Evolutionary conservation across 2,329 filamentous ascomycete species (phyloP).

Genomic region (Exophiala viscosa): DNA sequence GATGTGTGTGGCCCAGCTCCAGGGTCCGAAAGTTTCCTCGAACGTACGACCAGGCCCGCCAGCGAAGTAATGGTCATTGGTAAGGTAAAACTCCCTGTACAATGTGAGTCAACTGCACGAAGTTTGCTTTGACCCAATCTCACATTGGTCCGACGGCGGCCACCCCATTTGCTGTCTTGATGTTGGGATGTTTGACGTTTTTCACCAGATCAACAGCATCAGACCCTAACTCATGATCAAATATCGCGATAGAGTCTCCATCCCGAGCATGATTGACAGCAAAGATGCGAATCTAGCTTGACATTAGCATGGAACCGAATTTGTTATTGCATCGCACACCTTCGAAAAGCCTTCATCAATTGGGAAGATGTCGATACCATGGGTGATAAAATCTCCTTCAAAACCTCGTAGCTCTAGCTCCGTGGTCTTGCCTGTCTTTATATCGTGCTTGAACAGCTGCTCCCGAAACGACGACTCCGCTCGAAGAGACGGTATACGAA

Average conservation of each 20-base stretch:
- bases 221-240: conserved; percentile 15
- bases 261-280: conserved; percentile 23
- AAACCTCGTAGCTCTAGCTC: conserved; percentile 14
- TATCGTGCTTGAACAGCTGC: conserved; percentile 21
- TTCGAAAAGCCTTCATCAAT: conserved; percentile 14
- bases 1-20: conserved; percentile 15
- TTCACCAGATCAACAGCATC: conserved; percentile 18
- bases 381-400: conserved; percentile 24
- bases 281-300: conserved; percentile 17
- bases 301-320: background rate
- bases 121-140: background rate
- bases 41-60: conserved; percentile 6
- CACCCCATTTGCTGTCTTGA: conserved; percentile 23
- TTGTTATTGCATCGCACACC: background rate
- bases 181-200: conserved; percentile 20
- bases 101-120: background rate
- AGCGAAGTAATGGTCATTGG: conserved; percentile 18
- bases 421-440: conserved; percentile 14
- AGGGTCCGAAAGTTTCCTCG: conserved; percentile 16
- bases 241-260: conserved; percentile 22
- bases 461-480: conserved; percentile 21
- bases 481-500: conserved; percentile 8
- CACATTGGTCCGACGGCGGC: conserved; percentile 15
- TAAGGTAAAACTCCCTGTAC: conserved; percentile 14
- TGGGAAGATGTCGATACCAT: conserved; percentile 20